Percentiles rank a stretch among this genome's conserved stretches.
These are phyloP conservation scores for Venturia aucupariae DNA, from an alignment of 2,329 filamentous ascomycete species.

Conservation along the genomic window DNA sequence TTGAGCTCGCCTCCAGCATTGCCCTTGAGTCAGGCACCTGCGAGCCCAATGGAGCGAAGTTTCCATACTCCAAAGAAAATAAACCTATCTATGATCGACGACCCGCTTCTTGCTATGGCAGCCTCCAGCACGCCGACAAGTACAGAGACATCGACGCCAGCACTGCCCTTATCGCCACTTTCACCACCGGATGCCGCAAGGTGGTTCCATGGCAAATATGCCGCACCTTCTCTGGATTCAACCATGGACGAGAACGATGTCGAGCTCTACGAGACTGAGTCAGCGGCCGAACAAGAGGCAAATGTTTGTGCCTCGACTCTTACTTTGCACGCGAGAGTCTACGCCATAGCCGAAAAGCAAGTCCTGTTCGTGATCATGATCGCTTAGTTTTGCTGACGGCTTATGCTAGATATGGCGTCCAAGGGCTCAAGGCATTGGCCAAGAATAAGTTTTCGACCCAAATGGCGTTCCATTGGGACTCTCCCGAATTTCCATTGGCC, in stretches of 20 bases:
- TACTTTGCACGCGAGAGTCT: constrained; percentile 38
- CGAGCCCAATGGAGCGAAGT: constrained; percentile 13
- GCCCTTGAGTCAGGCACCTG: constrained; percentile 15
- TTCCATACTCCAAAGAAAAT: constrained; percentile 21
- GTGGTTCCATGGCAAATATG: not conserved
- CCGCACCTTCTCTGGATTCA: constrained; percentile 22
- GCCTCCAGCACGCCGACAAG: not conserved
- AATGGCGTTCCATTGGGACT: constrained; percentile 34
- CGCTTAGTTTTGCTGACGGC: constrained; percentile 4
- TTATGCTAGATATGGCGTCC: constrained; percentile 35
- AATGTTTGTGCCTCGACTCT: constrained; percentile 33
- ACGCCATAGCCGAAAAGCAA: constrained; percentile 42
- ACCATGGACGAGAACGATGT: constrained; percentile 21
- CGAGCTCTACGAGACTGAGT: constrained; percentile 19
- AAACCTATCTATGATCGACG: constrained; percentile 27
- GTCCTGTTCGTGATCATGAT: constrained; percentile 17
- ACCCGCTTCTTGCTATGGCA: constrained; percentile 27
- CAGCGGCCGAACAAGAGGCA: constrained; percentile 24
- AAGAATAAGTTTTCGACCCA: constrained; percentile 38
- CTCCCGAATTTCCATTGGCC: constrained; percentile 37
- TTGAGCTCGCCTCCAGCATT: constrained; percentile 23
- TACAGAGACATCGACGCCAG: not conserved
- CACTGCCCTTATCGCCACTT: not conserved
- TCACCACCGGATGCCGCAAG: not conserved
- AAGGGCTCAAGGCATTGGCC: constrained; percentile 37